Evolutionary conservation across 139 green algal genomes (phyloP).

Genomic region (Tetradesmus obliquus): DNA sequence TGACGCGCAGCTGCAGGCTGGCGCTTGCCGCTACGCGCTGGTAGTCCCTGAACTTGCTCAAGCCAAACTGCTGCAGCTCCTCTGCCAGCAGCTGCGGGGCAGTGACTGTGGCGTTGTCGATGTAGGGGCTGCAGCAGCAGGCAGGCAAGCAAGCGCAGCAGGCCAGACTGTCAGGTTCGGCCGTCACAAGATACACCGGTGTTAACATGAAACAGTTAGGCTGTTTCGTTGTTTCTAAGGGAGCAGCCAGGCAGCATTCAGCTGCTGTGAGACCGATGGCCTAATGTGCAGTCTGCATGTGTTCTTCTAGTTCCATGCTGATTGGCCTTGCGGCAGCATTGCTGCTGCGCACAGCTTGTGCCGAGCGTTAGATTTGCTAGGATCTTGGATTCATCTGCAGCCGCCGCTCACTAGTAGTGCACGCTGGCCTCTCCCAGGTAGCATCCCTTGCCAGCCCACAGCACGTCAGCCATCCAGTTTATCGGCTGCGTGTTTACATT

Average conservation of each 20-base stretch:
- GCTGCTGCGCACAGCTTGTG: background rate
- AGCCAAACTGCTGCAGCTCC: constrained; percentile 30
- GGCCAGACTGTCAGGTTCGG: no score
- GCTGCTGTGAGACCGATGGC: no score
- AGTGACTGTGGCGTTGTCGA: constrained; percentile 43
- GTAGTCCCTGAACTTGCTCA: constrained; percentile 37
- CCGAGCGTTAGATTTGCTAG: background rate
- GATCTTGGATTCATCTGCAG: background rate
- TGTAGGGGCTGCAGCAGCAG: constrained; percentile 4
- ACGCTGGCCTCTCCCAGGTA: constrained; percentile 30
- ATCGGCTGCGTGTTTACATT: constrained; percentile 44
- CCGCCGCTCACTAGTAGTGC: background rate
- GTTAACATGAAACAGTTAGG: no score
- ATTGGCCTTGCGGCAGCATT: background rate
- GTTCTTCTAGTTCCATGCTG: no score
- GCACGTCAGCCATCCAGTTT: background rate
- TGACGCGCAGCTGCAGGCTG: constrained; percentile 29
- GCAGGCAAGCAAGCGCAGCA: background rate
- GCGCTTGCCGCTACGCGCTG: background rate
- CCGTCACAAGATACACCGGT: no score
- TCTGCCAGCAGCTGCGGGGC: constrained; percentile 19
- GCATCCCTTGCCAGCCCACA: background rate
- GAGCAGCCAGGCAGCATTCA: no score
- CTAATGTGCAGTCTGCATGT: no score
- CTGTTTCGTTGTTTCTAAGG: no score